Percentiles rank a stretch among this genome's conserved stretches.
Evolutionary conservation across 2,329 filamentous ascomycete species (phyloP).

Genomic region (Ilyonectria destructans): DNA sequence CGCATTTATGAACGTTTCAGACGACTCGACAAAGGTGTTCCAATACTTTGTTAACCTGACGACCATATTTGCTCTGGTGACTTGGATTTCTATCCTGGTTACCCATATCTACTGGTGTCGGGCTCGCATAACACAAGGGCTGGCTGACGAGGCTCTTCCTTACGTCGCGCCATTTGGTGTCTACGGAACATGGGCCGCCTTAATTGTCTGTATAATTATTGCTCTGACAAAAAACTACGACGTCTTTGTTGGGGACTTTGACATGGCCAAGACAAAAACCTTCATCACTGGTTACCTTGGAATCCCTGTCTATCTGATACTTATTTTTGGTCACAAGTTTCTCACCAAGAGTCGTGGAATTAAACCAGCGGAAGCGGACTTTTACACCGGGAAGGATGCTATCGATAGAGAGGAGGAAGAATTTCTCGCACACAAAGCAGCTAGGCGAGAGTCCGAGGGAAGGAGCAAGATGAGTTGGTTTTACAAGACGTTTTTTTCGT

Average conservation of each 20-base stretch:
- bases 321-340: conserved; percentile 78
- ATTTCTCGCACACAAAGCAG: conserved; percentile 66
- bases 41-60: conserved; percentile 77
- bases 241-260: conserved; percentile 73
- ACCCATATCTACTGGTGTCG: conserved; percentile 77
- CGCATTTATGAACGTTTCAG: conserved; percentile 77
- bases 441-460: conserved; percentile 38
- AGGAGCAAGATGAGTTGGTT: conserved; percentile 48
- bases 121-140: conserved; percentile 72
- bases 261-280: conserved; percentile 77
- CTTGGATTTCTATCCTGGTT: conserved; percentile 57
- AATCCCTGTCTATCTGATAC: conserved; percentile 79
- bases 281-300: conserved; percentile 84
- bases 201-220: conserved; percentile 80
- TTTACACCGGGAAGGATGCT: conserved; percentile 79
- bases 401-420: conserved; percentile 81
- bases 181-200: conserved; percentile 76
- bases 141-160: conserved; percentile 69
- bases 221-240: conserved; percentile 86
- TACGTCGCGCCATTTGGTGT: conserved; percentile 81
- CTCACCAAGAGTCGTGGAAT: conserved; percentile 68
- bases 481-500: conserved; percentile 54
- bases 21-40: conserved; percentile 70
- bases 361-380: conserved; percentile 72
- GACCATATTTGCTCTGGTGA: conserved; percentile 74